Base-by-base conservation (phyloP, 192 early-diverging fungal genomes). In the Martensiomyces pterosporus region DNA sequence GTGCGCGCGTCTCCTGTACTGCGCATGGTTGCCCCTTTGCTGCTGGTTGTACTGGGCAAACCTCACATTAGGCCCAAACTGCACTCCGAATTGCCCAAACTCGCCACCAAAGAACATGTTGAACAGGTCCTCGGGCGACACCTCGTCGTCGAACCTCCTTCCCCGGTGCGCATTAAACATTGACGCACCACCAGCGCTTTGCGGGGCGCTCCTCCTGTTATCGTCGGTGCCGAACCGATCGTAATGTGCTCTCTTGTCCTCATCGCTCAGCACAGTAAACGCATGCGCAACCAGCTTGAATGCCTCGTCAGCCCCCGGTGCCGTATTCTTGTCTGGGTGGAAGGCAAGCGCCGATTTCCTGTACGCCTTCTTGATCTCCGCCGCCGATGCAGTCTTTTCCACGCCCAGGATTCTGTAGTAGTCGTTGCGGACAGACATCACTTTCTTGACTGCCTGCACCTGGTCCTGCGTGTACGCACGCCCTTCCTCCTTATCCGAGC, bases 241-340 rank as follows among this genome's bases (percentile, higher is more conserved):
- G 61, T 92, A 96, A 21, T 88, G 74, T 1, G 80, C 81, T 32
- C 86, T 77, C 55, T 96, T 98, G 32, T 91, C 83, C 10, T 79
- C 55, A 53, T 96, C 93, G 42, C 86, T 86, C 8, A 98, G 74
- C 7, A 96, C 84, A 2, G 87, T 85, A 41, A 93, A 94, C 21
- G 93, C 91, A 49, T 95, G 88, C 18, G 88, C 87, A 33, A 98
- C 89, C 47, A 92, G 86, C 75, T 97, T 95, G 57, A 98, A 98
- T 0, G 94, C 92, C 60, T 95, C 92, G 47, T 95, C 93, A 9
- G 93, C 91, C 13, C 95, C 92, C 3, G 93, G 91, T 6, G 95
- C 93, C 0, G 76, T 83, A 48, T 94, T 96, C 62, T 98, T 98
- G 53, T 98, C 95, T 0, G 95, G 95, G 51, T 98, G 95, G 60